phyloP scores from a whole-genome alignment of 2,329 filamentous ascomycete genomes.

The Rutstroemia sydowiana region DNA sequence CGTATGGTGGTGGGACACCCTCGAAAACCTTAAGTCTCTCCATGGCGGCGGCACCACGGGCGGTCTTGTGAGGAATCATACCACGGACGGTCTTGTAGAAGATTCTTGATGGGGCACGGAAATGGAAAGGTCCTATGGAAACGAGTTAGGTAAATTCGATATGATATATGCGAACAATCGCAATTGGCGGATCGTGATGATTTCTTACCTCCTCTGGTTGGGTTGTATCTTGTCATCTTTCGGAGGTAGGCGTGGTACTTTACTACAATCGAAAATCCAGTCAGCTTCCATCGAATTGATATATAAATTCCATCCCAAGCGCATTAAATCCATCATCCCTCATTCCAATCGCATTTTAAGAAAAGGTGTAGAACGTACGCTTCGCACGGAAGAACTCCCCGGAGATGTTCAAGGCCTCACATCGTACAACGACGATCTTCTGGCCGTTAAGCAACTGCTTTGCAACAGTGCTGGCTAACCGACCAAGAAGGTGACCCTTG shows the following conservation, averaged over 20 bases:
- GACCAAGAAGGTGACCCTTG: conserved; percentile 99
- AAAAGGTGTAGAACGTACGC: conserved; percentile 63
- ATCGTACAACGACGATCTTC: conserved; percentile 99
- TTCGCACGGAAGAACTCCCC: conserved; percentile 99
- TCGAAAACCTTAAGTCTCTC: conserved; percentile 99
- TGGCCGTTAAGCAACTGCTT: conserved; percentile 99
- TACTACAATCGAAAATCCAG: conserved; percentile 56
- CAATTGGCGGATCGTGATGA: conserved; percentile 6
- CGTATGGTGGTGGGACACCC: conserved; percentile 97
- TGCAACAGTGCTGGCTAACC: conserved; percentile 93
- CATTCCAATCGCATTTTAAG: conserved; percentile 3
- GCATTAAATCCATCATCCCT: conserved; percentile 13
- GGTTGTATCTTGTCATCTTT: conserved; percentile 99
- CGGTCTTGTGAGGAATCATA: conserved; percentile 99
- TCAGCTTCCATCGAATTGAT: conserved; percentile 36
- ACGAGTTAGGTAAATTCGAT: conserved; percentile 29
- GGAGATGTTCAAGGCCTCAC: conserved; percentile 99
- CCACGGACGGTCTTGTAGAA: conserved; percentile 99
- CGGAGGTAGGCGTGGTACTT: conserved; percentile 99
- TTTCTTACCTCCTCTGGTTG: conserved; percentile 85
- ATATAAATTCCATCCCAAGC: conserved; percentile 4
- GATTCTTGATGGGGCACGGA: conserved; percentile 97
- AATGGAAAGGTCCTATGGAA: conserved; percentile 87
- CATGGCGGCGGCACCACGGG: conserved; percentile 90
- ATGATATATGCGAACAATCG: conserved; percentile 4